These are phyloP conservation scores for Periconia macrospinosa DNA, from an alignment of 2,329 filamentous ascomycete genomes.

Conservation along the genomic window DNA sequence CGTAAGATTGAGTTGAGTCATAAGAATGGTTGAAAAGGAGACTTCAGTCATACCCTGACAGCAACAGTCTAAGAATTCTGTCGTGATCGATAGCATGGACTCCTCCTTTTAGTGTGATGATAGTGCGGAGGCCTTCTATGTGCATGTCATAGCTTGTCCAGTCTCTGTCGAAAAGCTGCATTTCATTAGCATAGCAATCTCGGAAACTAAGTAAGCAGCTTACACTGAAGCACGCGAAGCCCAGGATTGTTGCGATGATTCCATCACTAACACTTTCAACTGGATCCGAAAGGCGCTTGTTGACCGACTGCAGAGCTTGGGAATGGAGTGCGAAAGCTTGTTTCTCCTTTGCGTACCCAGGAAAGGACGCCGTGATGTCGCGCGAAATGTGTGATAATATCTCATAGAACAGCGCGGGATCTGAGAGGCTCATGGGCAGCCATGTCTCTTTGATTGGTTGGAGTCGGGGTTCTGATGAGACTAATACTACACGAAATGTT, in stretches of 20 bases:
- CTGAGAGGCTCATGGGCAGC: conserved; percentile 11
- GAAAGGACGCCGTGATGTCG: conserved; percentile 11
- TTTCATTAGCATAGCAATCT: conserved; percentile 9
- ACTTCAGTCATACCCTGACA: conserved; percentile 13
- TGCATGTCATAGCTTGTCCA: conserved; percentile 11
- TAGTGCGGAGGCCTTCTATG: conserved; percentile 11
- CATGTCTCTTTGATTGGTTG: conserved; percentile 13
- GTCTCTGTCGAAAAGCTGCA: conserved; percentile 10
- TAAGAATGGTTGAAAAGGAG: conserved; percentile 11
- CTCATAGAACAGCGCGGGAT: conserved; percentile 13
- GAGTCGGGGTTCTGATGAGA: conserved; percentile 11
- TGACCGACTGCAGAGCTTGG: conserved; percentile 11
- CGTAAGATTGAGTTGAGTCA: not conserved
- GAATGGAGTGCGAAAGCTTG: conserved; percentile 12
- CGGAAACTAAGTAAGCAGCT: conserved; percentile 11
- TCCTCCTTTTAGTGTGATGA: conserved; percentile 11
- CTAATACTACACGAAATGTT: conserved; percentile 12
- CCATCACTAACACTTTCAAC: conserved; percentile 13
- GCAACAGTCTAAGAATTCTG: conserved; percentile 11
- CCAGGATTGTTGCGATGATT: conserved; percentile 11
- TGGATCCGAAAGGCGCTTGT: conserved; percentile 11
- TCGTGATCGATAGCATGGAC: conserved; percentile 12
- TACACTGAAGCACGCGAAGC: conserved; percentile 13
- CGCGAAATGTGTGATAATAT: conserved; percentile 13
- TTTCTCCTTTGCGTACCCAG: conserved; percentile 10